Evolutionary conservation across 192 early-diverging fungal species (phyloP).

Genomic region (Coemansia sp.): DNA sequence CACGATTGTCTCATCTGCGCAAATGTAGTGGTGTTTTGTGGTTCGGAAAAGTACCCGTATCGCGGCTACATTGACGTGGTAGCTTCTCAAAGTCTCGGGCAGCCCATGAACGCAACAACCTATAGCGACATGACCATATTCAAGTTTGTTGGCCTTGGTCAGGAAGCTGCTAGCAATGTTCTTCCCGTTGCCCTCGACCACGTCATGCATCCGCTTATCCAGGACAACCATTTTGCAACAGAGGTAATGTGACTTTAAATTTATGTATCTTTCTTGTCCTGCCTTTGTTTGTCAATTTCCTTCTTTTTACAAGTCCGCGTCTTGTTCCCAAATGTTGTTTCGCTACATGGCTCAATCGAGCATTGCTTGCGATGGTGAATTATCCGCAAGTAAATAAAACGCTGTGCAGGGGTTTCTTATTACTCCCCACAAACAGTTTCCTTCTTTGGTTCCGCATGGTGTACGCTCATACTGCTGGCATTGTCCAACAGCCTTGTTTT

Average conservation of each 20-base stretch:
- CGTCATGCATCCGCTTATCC: slow-evolving; percentile 71
- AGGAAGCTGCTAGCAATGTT: slow-evolving; percentile 70
- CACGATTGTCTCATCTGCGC: not conserved
- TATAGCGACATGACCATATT: slow-evolving; percentile 67
- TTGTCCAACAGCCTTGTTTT: too few species aligned
- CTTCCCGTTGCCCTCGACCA: slow-evolving; percentile 82
- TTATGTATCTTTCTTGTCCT: not conserved
- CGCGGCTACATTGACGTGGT: slow-evolving; percentile 74
- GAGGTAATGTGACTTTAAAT: slow-evolving; percentile 58
- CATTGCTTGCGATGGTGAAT: not conserved
- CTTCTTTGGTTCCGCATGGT: too few species aligned
- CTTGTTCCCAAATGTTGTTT: not conserved
- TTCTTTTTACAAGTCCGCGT: not conserved
- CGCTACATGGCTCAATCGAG: not conserved
- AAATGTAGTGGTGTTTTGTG: slow-evolving; percentile 76
- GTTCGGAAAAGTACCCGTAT: slow-evolving; percentile 66
- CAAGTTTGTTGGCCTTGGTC: slow-evolving; percentile 66
- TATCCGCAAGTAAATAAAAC: not conserved
- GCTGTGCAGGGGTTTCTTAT: not conserved
- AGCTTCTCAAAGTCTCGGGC: slow-evolving; percentile 71
- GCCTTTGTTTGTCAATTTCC: not conserved
- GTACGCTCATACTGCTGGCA: too few species aligned
- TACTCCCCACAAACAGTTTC: not conserved
- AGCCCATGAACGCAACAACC: slow-evolving; percentile 70
- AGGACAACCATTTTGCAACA: slow-evolving; percentile 73